Conservation (phyloP, 2,329 filamentous ascomycete genomes). For the Onygena corvina region DNA sequence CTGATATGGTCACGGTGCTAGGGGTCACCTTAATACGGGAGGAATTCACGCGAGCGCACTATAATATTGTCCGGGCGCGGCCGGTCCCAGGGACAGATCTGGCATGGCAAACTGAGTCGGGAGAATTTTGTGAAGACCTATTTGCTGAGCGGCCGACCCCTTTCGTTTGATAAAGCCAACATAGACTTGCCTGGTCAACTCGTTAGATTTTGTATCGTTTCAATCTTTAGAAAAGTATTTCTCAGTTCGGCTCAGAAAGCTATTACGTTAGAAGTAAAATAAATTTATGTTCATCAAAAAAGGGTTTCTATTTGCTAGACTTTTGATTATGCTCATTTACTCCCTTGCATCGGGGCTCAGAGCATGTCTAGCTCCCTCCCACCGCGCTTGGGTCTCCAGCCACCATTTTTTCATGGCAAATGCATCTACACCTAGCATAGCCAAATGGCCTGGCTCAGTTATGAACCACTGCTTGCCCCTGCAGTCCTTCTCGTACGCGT, state of each 20-base stretch:
- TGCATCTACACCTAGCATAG: slow-evolving; percentile 15
- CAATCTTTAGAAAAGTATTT: too few relatives aligned
- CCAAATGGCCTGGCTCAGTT: slow-evolving; percentile 14
- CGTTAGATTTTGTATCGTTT: too few relatives aligned
- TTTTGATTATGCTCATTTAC: too few relatives aligned
- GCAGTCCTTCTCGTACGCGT: slow-evolving; percentile 21
- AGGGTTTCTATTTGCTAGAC: too few relatives aligned
- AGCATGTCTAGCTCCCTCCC: neutral
- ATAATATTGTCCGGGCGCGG: slow-evolving; percentile 50
- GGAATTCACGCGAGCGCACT: slow-evolving; percentile 70
- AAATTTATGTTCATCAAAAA: too few relatives aligned
- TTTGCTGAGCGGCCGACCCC: slow-evolving; percentile 13
- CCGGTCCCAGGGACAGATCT: slow-evolving; percentile 17
- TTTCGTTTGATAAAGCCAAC: neutral
- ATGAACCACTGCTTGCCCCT: slow-evolving; percentile 20
- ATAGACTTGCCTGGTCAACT: neutral
- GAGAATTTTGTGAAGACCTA: slow-evolving; percentile 20
- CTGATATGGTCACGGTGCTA: slow-evolving; percentile 69
- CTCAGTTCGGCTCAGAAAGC: too few relatives aligned
- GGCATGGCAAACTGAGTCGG: slow-evolving; percentile 18
- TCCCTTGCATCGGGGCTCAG: too few relatives aligned
- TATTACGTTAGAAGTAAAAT: too few relatives aligned
- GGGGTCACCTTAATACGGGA: slow-evolving; percentile 72
- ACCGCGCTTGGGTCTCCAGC: slow-evolving; percentile 3
- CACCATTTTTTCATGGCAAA: slow-evolving; percentile 17